Evolutionary conservation across 352 stramenopile genomes (phyloP), one percentile per base, ranked within the genome.

Genomic region (Thalassiosira livingstoniorum): DNA sequence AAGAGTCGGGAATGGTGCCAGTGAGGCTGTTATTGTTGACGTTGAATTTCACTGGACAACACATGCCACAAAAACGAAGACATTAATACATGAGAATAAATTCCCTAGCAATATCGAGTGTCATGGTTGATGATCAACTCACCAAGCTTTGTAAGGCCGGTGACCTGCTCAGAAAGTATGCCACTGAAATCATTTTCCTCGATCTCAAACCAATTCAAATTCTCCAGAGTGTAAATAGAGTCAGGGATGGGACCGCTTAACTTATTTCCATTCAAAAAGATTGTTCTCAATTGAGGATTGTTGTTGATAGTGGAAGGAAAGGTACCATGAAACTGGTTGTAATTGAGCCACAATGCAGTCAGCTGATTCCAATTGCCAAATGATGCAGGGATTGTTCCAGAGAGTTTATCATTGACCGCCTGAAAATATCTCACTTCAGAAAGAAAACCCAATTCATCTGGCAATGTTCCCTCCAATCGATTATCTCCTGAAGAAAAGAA

Each of bases 401-500:
- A 32, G 2, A 70, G 15, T 10, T 55, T n/a, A 32, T 60, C 25
- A 1, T 72, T 34, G 18, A 15, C 7, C 27, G 27, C 47, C 47
- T 72, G 43, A 72, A 72, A 72, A 61, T 72, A 61, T 29, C 42
- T 61, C 45, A 72, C 61, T 72, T 72, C 63, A 5, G 63, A 61
- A 13, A 72, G 31, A 37, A 72, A 11, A 1, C 45, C 35, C 27
- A 72, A 21, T 43, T 72, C 63, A 25, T 53, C 37, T 3, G 63
- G 63, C 2, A 72, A 29, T 51, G 63, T 55, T 1, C 63, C 63
- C 27, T n/a, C 31, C 5, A 57, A 27, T 15, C 31, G 47, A n/a
- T 58, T 58, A 23, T 58, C 21, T 27, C 27, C 47, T 58, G 11
- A 10, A 18, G 42, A 10, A 51, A 51, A 18, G 18, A 51, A 51